Evolutionary conservation across 1,139 yeast genomes (phyloP).

Genomic region (Blastobotrys buckinghamii): DNA sequence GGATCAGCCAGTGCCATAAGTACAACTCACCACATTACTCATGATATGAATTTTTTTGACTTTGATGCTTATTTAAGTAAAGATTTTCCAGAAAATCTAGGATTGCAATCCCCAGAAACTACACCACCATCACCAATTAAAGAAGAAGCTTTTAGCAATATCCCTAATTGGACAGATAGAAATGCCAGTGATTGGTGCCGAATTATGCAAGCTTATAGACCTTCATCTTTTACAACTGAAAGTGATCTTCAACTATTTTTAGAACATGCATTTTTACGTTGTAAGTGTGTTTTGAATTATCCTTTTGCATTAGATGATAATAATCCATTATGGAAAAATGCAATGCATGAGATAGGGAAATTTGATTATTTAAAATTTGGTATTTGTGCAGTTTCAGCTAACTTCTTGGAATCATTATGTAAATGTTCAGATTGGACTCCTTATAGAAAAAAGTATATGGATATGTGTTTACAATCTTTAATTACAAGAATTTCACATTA

Average conservation of each 20-base stretch:
- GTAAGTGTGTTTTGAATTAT: slow-evolving; percentile 18
- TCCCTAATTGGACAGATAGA: slow-evolving; percentile 18
- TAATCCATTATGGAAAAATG: slow-evolving; percentile 17
- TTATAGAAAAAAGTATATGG: slow-evolving; percentile 19
- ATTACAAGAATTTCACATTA: slow-evolving; percentile 14
- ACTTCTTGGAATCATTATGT: slow-evolving; percentile 15
- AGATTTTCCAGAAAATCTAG: neutral
- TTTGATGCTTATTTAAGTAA: neutral
- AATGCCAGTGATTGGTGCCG: slow-evolving; percentile 16
- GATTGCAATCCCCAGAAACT: neutral
- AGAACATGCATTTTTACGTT: slow-evolving; percentile 15
- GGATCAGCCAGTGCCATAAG: neutral
- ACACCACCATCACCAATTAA: slow-evolving; percentile 12
- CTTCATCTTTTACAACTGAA: slow-evolving; percentile 16
- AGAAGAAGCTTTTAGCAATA: slow-evolving; percentile 13
- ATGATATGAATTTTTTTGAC: neutral
- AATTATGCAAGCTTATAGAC: slow-evolving; percentile 19
- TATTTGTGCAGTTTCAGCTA: slow-evolving; percentile 14
- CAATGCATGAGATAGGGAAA: slow-evolving; percentile 10
- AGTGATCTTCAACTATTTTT: slow-evolving; percentile 16
- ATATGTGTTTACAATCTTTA: slow-evolving; percentile 17
- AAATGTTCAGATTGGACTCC: slow-evolving; percentile 20
- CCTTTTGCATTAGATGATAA: slow-evolving; percentile 16
- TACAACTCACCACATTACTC: neutral
- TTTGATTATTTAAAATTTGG: slow-evolving; percentile 16